These are phyloP conservation scores for Knoxdaviesia proteae DNA, from an alignment of 2,329 filamentous ascomycete species.

Conservation along the genomic window DNA sequence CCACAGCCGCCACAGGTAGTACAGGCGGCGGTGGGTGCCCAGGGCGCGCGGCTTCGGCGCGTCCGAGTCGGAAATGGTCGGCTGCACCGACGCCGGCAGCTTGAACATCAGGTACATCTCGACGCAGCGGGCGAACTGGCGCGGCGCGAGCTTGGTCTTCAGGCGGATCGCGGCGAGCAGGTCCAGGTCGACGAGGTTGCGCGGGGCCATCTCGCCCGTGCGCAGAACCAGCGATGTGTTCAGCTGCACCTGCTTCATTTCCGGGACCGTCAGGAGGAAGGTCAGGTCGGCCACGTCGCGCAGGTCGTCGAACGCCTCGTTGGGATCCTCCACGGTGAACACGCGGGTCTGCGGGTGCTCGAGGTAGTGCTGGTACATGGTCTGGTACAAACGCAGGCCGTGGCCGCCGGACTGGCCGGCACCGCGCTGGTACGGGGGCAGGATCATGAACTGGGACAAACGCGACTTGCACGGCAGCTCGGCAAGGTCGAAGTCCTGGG, in stretches of 20 bases:
- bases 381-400: conserved; percentile 60
- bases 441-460: conserved; percentile 81
- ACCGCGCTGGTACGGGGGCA: conserved; percentile 61
- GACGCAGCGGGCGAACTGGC: conserved; percentile 56
- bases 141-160: conserved; percentile 47
- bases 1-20: conserved; percentile 51
- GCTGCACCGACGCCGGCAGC: conserved; percentile 34
- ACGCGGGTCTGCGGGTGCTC: conserved; percentile 51
- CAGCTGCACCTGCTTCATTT: conserved; percentile 35
- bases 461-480: conserved; percentile 57
- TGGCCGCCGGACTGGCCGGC: conserved; percentile 33
- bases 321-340: conserved; percentile 87
- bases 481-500: conserved; percentile 26
- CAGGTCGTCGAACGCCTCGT: conserved; percentile 63
- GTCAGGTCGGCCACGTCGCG: conserved; percentile 54
- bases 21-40: conserved; percentile 22
- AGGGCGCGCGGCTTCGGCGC: conserved; percentile 15
- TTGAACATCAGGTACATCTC: conserved; percentile 55
- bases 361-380: conserved; percentile 52
- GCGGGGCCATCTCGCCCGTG: conserved; percentile 12
- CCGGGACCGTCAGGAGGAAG: conserved; percentile 36
- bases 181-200: conserved; percentile 27
- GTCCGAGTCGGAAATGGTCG: conserved; percentile 19
- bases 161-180: conserved; percentile 34
- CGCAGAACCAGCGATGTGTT: conserved; percentile 16